These are phyloP conservation scores for Botryotinia globosa DNA, from an alignment of 2,329 filamentous ascomycete genomes.

Conservation along the genomic window DNA sequence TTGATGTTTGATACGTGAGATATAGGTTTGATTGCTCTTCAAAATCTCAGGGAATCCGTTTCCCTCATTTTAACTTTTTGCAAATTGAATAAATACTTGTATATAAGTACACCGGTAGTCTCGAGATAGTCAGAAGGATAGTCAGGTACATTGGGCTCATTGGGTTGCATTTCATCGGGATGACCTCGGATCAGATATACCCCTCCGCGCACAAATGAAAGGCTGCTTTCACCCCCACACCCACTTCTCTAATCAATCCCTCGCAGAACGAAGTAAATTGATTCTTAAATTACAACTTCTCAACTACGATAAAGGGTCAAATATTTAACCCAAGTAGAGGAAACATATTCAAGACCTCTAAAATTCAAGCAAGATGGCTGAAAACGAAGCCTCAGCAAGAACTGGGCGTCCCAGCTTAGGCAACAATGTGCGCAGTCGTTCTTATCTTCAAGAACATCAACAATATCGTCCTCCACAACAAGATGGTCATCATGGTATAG, in stretches of 20 bases:
- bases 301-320: background rate
- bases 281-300: background rate
- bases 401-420: constrained; percentile 34
- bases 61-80: too few relatives aligned
- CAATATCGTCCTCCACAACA: constrained; percentile 56
- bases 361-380: background rate
- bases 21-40: background rate
- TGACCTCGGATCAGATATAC: background rate
- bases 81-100: too few relatives aligned
- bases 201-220: background rate
- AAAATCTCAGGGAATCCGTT: background rate
- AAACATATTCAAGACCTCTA: background rate
- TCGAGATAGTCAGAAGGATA: background rate
- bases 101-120: background rate
- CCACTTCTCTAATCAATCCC: background rate
- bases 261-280: background rate
- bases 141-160: constrained; percentile 9
- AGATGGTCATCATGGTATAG: constrained; percentile 58
- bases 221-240: background rate
- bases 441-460: constrained; percentile 61
- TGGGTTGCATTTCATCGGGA: background rate
- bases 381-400: constrained; percentile 22
- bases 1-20: background rate
- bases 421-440: constrained; percentile 55
- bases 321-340: background rate